Conservation (phyloP, 306 rosid genomes). For the Cucumis cinereus region DNA sequence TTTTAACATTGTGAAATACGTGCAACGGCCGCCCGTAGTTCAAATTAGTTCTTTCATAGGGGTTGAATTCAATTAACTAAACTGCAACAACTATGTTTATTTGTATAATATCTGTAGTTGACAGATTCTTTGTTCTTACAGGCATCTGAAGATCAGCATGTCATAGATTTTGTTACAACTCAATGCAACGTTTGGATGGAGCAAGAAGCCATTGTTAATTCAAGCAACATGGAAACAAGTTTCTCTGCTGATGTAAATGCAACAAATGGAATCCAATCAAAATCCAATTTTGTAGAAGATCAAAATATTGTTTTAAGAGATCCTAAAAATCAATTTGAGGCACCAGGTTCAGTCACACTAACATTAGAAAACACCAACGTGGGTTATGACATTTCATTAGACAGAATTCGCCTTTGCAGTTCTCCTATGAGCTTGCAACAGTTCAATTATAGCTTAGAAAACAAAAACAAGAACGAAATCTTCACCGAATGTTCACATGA, state of each 20-base stretch:
- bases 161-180: slow-evolving; percentile 44
- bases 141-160: slow-evolving; percentile 66
- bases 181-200: slow-evolving; percentile 38
- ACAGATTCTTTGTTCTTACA: slow-evolving; percentile 10
- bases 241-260: slow-evolving; percentile 22
- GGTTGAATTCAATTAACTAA: neutral
- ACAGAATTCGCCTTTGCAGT: slow-evolving; percentile 21
- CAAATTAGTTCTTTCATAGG: neutral
- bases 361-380: slow-evolving; percentile 33
- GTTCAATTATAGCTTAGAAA: slow-evolving; percentile 29
- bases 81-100: neutral
- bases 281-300: slow-evolving; percentile 19
- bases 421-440: slow-evolving; percentile 54
- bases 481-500: slow-evolving; percentile 38
- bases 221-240: slow-evolving; percentile 18
- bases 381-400: slow-evolving; percentile 33
- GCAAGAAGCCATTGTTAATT: slow-evolving; percentile 32
- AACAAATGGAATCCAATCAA: slow-evolving; percentile 31
- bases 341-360: slow-evolving; percentile 1
- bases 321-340: slow-evolving; percentile 18
- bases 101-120: neutral
- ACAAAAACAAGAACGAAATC: slow-evolving; percentile 23
- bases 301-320: slow-evolving; percentile 28
- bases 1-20: too few relatives aligned
- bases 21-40: too few relatives aligned